A percentile compares a stretch with the other conserved stretches of the same genome.
phyloP scores from a whole-genome alignment of 2,329 filamentous ascomycete species.

The Aspergillus sp. region DNA sequence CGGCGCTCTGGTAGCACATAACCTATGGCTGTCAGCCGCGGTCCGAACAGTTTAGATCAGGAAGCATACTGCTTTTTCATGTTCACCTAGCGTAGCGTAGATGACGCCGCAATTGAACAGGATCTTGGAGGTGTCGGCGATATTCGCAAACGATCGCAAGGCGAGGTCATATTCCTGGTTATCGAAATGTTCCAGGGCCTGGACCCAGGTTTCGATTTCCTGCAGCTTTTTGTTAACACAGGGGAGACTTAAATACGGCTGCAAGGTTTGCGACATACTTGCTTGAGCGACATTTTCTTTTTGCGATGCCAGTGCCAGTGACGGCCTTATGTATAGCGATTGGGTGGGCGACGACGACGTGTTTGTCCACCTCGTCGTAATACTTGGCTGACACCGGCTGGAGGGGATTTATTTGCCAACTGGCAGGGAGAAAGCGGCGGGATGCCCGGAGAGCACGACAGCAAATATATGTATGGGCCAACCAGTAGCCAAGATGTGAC shows the following conservation, averaged over 20 bases:
- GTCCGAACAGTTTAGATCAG: not conserved
- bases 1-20: slow-evolving; percentile 89
- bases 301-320: slow-evolving; percentile 9
- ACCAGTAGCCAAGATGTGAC: slow-evolving; percentile 10
- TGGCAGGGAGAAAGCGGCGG: slow-evolving; percentile 3
- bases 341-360: slow-evolving; percentile 3
- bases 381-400: slow-evolving; percentile 12
- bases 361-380: slow-evolving; percentile 5
- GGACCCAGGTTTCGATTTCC: slow-evolving; percentile 99
- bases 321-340: slow-evolving; percentile 8
- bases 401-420: slow-evolving; percentile 9
- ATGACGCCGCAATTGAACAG: slow-evolving; percentile 98
- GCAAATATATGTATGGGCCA: slow-evolving; percentile 13
- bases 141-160: slow-evolving; percentile 76
- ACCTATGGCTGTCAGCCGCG: slow-evolving; percentile 60
- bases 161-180: slow-evolving; percentile 96
- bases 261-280: slow-evolving; percentile 44
- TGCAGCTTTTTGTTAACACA: slow-evolving; percentile 38
- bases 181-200: slow-evolving; percentile 87
- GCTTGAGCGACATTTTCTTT: slow-evolving; percentile 58
- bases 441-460: slow-evolving; percentile 1
- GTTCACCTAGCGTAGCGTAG: slow-evolving; percentile 91
- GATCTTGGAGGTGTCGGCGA: slow-evolving; percentile 96
- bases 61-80: slow-evolving; percentile 80
- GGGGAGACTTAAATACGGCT: not conserved